Conservation (phyloP, 1,284 basidiomycete species). For the Heterobasidion irregulare region DNA sequence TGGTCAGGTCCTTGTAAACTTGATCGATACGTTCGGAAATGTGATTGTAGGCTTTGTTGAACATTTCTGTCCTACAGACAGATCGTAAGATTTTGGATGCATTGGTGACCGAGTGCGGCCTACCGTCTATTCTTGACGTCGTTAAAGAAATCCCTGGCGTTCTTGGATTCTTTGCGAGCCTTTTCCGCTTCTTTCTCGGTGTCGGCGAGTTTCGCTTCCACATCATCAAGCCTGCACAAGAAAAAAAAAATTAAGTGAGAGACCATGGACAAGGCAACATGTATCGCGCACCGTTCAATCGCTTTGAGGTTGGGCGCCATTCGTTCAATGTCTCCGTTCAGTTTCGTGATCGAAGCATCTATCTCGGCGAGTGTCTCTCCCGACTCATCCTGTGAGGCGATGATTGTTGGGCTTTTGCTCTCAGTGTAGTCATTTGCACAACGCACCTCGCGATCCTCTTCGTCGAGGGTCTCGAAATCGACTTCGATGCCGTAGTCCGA, state of each 20-base stretch:
- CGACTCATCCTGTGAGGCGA: constrained; percentile 44
- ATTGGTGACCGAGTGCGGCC: background rate
- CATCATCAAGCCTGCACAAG: constrained; percentile 73
- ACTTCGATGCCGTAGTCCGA: constrained; percentile 88
- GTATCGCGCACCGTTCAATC: constrained; percentile 60
- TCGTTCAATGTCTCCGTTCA: constrained; percentile 81
- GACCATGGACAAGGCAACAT: background rate
- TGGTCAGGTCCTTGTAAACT: constrained; percentile 98
- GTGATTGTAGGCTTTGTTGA: constrained; percentile 95
- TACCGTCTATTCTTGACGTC: constrained; percentile 80
- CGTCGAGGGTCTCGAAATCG: constrained; percentile 75
- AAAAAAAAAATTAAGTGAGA: constrained; percentile 4
- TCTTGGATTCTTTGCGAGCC: constrained; percentile 77
- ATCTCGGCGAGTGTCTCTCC: constrained; percentile 67
- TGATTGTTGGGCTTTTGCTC: too few species aligned
- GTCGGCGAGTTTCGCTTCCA: constrained; percentile 70
- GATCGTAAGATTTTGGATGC: background rate
- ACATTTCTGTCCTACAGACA: constrained; percentile 62
- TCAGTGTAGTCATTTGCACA: too few species aligned
- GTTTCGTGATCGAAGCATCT: constrained; percentile 68
- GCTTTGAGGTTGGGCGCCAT: constrained; percentile 98
- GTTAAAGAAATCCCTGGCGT: constrained; percentile 86
- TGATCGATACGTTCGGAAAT: constrained; percentile 92
- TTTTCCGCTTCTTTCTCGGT: constrained; percentile 75
- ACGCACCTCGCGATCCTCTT: constrained; percentile 69